Base-by-base conservation (phyloP, 805 yeast genomes). In the Wickerhamomyces bovis region DNA sequence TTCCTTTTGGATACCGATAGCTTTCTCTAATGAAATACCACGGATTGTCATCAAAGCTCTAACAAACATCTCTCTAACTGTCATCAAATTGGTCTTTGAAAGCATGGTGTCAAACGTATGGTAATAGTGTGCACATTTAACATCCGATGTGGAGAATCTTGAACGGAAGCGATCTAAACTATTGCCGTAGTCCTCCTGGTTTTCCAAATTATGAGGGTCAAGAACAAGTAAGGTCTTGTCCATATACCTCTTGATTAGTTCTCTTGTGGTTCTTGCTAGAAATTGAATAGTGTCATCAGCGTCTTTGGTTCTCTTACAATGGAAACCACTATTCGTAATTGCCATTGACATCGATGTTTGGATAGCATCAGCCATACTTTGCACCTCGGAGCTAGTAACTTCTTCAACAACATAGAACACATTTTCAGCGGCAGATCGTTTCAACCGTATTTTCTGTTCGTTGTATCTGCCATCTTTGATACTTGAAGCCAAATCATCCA, bases 11-110 rank as follows among this genome's bases (percentile, higher is more conserved):
- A 94, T 80, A 8, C 79, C 78, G 10, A 80, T 60, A 0, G 99
- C 99, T 60, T 86, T 89, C 52, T 92, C 97, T 26, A 87, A 66
- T 0, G 96, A 80, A 1, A 94, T 72, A 0, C 98, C 99, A 50
- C 78, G 75, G 2, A 85, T 75, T 3, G 89, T 77, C 84, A 89
- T 79, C 20, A 94, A 72, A 83, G 89, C 80, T 40, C 77, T 71
- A 2, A 89, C 67, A 55, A 81, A 92, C 56, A 88, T 67, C 51
- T 92, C 97, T 41, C 79, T 80, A 0, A 88, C 79, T 0, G 96
- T 85, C 57, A 76, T 70, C 70, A 83, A 68, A 22, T 77, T 78
- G 2, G 85, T 72, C 60, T 94, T 94, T 3, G 83, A 78, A 63
- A 94, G 65, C 28, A 83, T 72, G 6, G 75, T 76, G 55, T 83